A percentile compares a stretch with the other conserved stretches of the same genome.
These are phyloP conservation scores for Glarea lozoyensis DNA, from an alignment of 495 filamentous ascomycete species.

Conservation along the genomic window DNA sequence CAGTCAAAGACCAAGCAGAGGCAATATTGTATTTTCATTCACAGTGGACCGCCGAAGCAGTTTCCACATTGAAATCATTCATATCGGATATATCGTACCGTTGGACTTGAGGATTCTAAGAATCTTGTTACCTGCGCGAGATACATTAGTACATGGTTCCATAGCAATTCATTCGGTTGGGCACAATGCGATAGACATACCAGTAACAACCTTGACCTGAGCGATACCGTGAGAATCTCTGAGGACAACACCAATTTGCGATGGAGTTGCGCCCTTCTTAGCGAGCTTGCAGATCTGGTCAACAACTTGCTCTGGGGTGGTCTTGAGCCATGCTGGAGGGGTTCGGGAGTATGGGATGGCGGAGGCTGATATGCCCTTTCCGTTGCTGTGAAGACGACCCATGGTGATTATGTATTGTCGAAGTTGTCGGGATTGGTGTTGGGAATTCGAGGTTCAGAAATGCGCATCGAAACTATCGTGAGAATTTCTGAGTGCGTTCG, in stretches of 20 bases:
- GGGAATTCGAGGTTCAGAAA: constrained; percentile 18
- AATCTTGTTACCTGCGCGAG: constrained; percentile 91
- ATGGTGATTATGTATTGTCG: constrained; percentile 50
- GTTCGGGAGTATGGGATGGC: constrained; percentile 95
- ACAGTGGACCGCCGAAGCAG: constrained; percentile 3
- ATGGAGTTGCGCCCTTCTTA: constrained; percentile 93
- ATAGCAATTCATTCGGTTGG: no score
- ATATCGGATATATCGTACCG: constrained; percentile 53
- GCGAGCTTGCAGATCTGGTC: constrained; percentile 99
- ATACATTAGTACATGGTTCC: no score
- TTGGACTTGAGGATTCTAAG: constrained; percentile 93
- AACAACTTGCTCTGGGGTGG: constrained; percentile 64
- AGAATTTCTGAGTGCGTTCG: constrained; percentile 8
- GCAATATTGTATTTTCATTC: constrained; percentile 30
- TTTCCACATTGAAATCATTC: constrained; percentile 6
- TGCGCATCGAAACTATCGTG: no score
- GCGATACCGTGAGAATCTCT: constrained; percentile 95
- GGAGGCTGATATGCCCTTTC: constrained; percentile 94
- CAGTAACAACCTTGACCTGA: constrained; percentile 93
- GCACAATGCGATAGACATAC: constrained; percentile 61
- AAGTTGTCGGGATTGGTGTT: constrained; percentile 18
- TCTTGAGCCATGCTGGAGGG: constrained; percentile 86
- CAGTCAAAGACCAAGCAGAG: constrained; percentile 83
- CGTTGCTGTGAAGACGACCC: constrained; percentile 98
- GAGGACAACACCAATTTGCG: constrained; percentile 97